Evolutionary conservation across 2,329 filamentous ascomycete species (phyloP).

Genomic region (Diplocarpon mali): DNA sequence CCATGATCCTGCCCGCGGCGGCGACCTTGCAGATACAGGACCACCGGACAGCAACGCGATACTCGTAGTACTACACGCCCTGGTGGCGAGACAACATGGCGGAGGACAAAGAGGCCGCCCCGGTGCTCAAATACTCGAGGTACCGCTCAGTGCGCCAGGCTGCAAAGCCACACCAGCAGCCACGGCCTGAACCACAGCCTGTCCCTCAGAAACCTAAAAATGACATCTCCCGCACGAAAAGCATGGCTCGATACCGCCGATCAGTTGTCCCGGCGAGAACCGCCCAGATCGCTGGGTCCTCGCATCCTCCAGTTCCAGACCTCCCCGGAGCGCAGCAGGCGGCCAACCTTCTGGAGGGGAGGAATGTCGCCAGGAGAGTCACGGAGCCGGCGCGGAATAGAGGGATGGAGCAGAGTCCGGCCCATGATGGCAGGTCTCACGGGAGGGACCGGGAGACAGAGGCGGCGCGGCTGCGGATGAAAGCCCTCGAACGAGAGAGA

Average conservation of each 20-base stretch:
- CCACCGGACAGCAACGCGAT: conserved; percentile 1
- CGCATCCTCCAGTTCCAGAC: conserved; percentile 3
- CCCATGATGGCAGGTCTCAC: neutral
- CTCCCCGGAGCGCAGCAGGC: conserved; percentile 1
- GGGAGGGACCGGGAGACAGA: conserved; percentile 13
- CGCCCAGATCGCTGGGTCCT: conserved; percentile 11
- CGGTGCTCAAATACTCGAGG: conserved; percentile 39
- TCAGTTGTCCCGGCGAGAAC: conserved; percentile 12
- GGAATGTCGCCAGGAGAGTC: conserved; percentile 8
- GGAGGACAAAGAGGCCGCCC: conserved; percentile 11
- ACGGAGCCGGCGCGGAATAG: conserved; percentile 12
- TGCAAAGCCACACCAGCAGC: conserved; percentile 25
- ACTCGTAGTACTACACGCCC: neutral
- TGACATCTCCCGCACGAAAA: conserved; percentile 24
- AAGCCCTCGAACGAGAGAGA: conserved; percentile 11
- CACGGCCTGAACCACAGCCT: conserved; percentile 25
- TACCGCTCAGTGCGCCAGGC: conserved; percentile 44
- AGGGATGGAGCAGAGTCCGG: conserved; percentile 1
- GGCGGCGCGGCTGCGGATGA: conserved; percentile 14
- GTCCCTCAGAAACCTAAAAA: conserved; percentile 20
- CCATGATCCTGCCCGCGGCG: conserved; percentile 2
- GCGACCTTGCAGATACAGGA: conserved; percentile 1
- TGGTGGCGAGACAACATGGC: conserved; percentile 10
- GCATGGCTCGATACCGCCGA: conserved; percentile 30
- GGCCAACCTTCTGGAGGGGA: neutral